Conservation (phyloP, 441 rosid species). For the Croton laevigatus region DNA sequence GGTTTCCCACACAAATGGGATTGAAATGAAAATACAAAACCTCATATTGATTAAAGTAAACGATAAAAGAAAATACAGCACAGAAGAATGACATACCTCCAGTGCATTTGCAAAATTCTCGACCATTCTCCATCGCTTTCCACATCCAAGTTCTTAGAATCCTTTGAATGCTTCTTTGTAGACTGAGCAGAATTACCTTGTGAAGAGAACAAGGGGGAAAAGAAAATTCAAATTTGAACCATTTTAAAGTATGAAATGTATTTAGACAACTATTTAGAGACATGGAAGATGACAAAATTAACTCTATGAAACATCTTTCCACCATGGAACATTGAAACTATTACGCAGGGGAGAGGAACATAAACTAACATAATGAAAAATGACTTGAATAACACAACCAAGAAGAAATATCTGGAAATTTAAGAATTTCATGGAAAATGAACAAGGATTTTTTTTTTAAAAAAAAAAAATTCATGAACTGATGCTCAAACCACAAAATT, state of each 20-base stretch:
- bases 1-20: too few relatives aligned
- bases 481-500: neutral
- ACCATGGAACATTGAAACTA: neutral
- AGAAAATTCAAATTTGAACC: neutral
- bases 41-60: neutral
- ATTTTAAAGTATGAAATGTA: neutral
- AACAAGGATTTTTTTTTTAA: neutral
- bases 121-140: slow-evolving; percentile 73
- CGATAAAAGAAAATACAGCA: neutral
- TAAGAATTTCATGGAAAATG: neutral
- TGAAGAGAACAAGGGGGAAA: slow-evolving; percentile 3
- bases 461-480: neutral
- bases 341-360: too few relatives aligned
- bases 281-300: neutral
- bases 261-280: neutral
- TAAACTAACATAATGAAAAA: too few relatives aligned
- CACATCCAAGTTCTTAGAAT: slow-evolving; percentile 31
- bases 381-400: too few relatives aligned
- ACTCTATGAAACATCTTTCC: neutral
- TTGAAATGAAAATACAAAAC: neutral
- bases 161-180: slow-evolving; percentile 33
- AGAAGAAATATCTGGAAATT: neutral
- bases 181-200: slow-evolving; percentile 35
- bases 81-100: slow-evolving; percentile 41
- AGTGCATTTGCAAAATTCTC: slow-evolving; percentile 52